Percentiles rank a stretch among this genome's conserved stretches.
Conservation (phyloP, 108 stramenopile species). For the Pseudonitzschia delicatissima region DNA sequence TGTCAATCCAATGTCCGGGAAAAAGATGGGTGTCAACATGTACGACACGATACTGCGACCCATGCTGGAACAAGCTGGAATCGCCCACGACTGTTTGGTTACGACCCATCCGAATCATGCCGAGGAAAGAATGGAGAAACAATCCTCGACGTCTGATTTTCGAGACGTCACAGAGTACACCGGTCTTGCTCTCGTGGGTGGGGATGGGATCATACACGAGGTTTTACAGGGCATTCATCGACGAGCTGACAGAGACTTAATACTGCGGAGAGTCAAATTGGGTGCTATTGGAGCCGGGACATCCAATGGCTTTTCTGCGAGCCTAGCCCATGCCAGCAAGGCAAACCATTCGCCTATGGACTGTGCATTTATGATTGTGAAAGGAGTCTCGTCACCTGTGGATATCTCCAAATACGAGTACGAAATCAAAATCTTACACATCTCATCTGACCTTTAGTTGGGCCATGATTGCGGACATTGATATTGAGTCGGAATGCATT, state of each 20-base stretch:
- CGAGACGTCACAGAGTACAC: conserved; percentile 62
- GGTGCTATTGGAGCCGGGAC: conserved; percentile 81
- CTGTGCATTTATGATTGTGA: conserved; percentile 72
- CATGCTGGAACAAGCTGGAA: conserved; percentile 73
- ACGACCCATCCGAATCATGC: conserved; percentile 64
- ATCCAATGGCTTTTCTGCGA: conserved; percentile 82
- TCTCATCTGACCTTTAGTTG: conserved; percentile 80
- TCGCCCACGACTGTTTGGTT: conserved; percentile 53
- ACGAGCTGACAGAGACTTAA: conserved; percentile 39
- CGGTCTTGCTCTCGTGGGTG: conserved; percentile 73
- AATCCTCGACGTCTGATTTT: conserved; percentile 25
- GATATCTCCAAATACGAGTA: conserved; percentile 71
- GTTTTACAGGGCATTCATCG: conserved; percentile 66
- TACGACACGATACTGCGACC: conserved; percentile 51
- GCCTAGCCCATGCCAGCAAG: conserved; percentile 45
- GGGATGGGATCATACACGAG: conserved; percentile 85
- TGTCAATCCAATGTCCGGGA: conserved; percentile 80
- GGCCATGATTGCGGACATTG: conserved; percentile 87
- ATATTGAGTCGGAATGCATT: conserved; percentile 80
- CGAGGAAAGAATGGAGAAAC: conserved; percentile 51
- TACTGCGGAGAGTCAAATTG: conserved; percentile 50
- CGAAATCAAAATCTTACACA: conserved; percentile 42
- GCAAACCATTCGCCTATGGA: conserved; percentile 47
- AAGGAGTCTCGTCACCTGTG: conserved; percentile 45
- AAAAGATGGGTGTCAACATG: conserved; percentile 37